These are phyloP conservation scores for Pouteria campechiana DNA, from an alignment of 179 eudicot genomes.

Conservation along the genomic window DNA sequence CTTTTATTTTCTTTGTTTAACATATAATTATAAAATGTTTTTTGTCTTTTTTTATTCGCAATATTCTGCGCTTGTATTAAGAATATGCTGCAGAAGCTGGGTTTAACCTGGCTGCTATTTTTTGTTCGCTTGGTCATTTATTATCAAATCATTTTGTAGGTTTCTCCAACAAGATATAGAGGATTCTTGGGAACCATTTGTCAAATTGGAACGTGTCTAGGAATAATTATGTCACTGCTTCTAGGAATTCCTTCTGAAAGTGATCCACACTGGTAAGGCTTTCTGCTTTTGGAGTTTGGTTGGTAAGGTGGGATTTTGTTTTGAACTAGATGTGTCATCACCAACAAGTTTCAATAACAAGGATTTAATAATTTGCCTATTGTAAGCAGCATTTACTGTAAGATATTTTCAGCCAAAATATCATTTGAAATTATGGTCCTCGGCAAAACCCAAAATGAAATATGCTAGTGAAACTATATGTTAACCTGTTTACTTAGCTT, in stretches of 20 bases:
- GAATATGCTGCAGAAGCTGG: background rate
- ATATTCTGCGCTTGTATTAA: too few species aligned
- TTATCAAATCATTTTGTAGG: conserved; percentile 21
- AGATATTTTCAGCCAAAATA: too few species aligned
- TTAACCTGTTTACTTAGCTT: too few species aligned
- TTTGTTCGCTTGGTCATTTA: background rate
- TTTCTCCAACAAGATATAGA: conserved; percentile 73
- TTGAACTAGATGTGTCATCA: background rate
- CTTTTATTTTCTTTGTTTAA: too few species aligned
- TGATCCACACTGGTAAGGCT: conserved; percentile 72
- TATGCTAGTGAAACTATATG: too few species aligned
- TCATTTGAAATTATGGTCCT: too few species aligned
- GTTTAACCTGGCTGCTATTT: background rate
- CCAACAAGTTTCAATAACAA: too few species aligned
- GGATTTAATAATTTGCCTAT: too few species aligned
- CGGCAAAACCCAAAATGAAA: too few species aligned
- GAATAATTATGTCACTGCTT: conserved; percentile 64
- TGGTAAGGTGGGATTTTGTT: background rate
- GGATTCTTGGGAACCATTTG: conserved; percentile 73
- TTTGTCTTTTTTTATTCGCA: too few species aligned
- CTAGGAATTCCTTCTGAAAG: conserved; percentile 52
- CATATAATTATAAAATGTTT: too few species aligned
- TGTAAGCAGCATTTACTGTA: too few species aligned
- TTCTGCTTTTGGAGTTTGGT: background rate
- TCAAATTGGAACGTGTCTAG: conserved; percentile 82